Evolutionary conservation across 495 filamentous ascomycete genomes (phyloP).

Genomic region (Neurospora sp.): DNA sequence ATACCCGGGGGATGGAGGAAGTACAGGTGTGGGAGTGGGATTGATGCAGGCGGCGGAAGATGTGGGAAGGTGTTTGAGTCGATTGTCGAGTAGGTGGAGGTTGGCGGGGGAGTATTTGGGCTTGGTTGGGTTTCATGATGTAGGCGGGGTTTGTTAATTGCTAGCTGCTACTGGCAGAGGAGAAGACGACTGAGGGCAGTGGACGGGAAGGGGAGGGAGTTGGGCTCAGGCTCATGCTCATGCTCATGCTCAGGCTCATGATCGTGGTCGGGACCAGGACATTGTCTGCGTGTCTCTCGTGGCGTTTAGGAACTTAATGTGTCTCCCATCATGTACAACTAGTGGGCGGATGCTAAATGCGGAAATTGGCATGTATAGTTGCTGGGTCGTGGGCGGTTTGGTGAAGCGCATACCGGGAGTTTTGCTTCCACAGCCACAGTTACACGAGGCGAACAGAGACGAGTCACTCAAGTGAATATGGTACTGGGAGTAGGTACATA

Average conservation of each 20-base stretch:
- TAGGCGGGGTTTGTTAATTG: not conserved
- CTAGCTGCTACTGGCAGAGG: not conserved
- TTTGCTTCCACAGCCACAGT: not conserved
- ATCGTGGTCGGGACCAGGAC: not conserved
- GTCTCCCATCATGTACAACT: not conserved
- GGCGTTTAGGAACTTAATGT: not conserved
- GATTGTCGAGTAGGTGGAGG: conserved; percentile 10
- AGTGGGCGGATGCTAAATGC: not conserved
- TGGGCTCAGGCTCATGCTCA: not conserved
- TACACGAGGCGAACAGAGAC: not conserved
- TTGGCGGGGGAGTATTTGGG: conserved; percentile 14
- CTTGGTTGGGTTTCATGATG: conserved; percentile 11
- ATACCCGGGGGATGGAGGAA: not conserved
- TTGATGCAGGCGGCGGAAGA: conserved; percentile 7
- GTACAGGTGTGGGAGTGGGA: not conserved
- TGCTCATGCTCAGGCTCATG: not conserved
- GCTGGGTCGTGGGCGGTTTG: not conserved
- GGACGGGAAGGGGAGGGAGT: not conserved
- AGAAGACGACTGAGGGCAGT: not conserved
- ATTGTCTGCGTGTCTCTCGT: not conserved
- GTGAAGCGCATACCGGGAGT: not conserved
- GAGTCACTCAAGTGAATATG: not conserved
- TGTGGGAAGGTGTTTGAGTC: conserved; percentile 2
- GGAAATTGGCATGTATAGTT: not conserved
- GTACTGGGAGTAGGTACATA: not conserved